Evolutionary conservation across 2,329 filamentous ascomycete species (phyloP).

Genomic region (Teratosphaeria destructans): DNA sequence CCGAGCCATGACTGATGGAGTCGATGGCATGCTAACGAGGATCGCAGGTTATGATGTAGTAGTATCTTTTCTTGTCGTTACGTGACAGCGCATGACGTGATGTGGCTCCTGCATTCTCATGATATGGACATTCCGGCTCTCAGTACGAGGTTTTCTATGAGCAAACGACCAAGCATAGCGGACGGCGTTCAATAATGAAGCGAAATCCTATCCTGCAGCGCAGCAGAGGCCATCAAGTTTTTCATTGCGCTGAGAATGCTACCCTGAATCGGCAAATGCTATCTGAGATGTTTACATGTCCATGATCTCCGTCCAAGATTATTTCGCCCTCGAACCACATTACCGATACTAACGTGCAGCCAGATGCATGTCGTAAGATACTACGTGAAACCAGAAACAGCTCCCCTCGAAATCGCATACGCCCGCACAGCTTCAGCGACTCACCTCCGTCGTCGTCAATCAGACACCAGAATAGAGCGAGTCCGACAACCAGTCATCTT

Average conservation of each 20-base stretch:
- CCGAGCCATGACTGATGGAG: neutral
- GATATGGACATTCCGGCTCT: neutral
- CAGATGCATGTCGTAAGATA: neutral
- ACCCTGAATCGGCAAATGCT: neutral
- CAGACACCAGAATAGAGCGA: constrained; percentile 12
- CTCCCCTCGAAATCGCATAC: neutral
- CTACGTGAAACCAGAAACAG: neutral
- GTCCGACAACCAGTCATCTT: constrained; percentile 18
- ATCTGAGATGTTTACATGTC: neutral
- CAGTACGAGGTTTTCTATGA: neutral
- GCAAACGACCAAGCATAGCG: neutral
- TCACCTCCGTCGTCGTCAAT: neutral
- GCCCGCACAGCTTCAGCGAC: neutral
- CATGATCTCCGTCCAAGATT: neutral
- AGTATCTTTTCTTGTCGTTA: neutral
- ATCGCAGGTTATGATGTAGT: neutral
- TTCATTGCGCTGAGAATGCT: neutral
- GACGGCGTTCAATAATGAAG: neutral
- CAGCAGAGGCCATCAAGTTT: neutral
- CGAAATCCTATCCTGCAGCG: neutral
- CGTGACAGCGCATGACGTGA: neutral
- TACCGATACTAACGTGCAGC: neutral
- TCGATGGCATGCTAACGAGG: neutral
- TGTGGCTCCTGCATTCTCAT: neutral
- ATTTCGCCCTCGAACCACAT: neutral